These are phyloP conservation scores for Pseudisothecium myosuroides DNA, from an alignment of 225 moss, liverwort and hornwort species.

Conservation along the genomic window DNA sequence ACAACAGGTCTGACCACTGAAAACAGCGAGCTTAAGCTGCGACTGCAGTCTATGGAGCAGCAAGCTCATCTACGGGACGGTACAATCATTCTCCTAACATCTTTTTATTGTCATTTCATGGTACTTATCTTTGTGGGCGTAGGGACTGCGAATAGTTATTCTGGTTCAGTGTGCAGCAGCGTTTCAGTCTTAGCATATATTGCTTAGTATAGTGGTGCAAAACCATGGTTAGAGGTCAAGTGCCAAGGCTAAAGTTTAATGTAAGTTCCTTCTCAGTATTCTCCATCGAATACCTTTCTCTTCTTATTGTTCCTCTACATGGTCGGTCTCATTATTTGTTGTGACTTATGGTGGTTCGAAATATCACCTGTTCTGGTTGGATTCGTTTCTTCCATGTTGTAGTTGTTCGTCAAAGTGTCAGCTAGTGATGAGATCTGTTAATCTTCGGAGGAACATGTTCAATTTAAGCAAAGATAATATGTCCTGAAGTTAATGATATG, in stretches of 20 bases:
- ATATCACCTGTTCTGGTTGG: background rate
- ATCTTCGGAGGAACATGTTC: background rate
- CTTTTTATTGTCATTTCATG: background rate
- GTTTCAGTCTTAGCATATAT: background rate
- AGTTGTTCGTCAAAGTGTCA: background rate
- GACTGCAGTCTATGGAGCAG: constrained; percentile 73
- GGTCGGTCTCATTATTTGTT: background rate
- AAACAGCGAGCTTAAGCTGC: constrained; percentile 69
- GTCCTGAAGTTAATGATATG: background rate
- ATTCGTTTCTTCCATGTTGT: background rate
- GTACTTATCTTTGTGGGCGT: background rate
- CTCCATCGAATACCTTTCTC: background rate
- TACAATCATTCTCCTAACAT: background rate
- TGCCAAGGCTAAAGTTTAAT: background rate
- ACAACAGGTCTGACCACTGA: constrained; percentile 58
- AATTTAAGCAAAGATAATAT: background rate
- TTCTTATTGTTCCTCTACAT: background rate
- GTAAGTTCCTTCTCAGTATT: background rate
- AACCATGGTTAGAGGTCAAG: background rate
- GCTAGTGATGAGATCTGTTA: background rate
- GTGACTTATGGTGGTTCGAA: background rate
- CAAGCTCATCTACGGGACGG: constrained; percentile 82
- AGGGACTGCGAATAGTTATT: background rate
- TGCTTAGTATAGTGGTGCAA: background rate
- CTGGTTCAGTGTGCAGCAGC: background rate